phyloP scores from a whole-genome alignment of 179 eudicot genomes.

The Actinidia arguta region DNA sequence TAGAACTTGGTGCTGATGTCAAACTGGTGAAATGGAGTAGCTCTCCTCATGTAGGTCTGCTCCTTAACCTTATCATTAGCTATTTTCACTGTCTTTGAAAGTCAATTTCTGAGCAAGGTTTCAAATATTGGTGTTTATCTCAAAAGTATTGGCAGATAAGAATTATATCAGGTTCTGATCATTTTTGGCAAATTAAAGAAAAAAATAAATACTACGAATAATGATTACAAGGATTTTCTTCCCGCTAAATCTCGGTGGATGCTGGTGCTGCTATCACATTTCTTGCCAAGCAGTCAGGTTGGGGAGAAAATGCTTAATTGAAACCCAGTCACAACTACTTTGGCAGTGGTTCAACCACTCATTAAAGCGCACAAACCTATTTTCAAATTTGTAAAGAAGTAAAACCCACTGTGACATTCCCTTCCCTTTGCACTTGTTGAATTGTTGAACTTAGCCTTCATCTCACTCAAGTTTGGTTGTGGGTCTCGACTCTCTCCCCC shows the following conservation, averaged over 20 bases:
- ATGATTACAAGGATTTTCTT: background rate
- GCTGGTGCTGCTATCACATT: background rate
- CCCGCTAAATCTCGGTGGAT: background rate
- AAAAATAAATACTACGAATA: background rate
- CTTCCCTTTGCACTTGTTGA: background rate
- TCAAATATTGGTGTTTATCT: background rate
- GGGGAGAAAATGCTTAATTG: background rate
- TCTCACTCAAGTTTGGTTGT: background rate
- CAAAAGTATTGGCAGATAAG: background rate
- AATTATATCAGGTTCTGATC: background rate
- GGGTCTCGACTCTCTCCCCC: too few relatives aligned
- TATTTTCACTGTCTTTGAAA: background rate
- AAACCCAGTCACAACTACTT: background rate
- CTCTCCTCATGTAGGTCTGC: slow-evolving; percentile 91
- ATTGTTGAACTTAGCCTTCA: background rate
- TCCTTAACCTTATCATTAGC: slow-evolving; percentile 24
- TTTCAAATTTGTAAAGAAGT: background rate
- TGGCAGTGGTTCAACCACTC: background rate
- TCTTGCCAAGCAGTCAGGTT: background rate
- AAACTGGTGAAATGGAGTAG: slow-evolving; percentile 86
- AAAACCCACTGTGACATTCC: background rate
- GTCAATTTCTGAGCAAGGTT: background rate
- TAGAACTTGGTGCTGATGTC: slow-evolving; percentile 86
- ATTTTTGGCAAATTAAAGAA: background rate
- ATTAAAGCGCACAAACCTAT: background rate